Evolutionary conservation across 768 basidiomycete genomes (phyloP), one percentile per base, ranked within the genome.

Genomic region (Suillus bovinus): DNA sequence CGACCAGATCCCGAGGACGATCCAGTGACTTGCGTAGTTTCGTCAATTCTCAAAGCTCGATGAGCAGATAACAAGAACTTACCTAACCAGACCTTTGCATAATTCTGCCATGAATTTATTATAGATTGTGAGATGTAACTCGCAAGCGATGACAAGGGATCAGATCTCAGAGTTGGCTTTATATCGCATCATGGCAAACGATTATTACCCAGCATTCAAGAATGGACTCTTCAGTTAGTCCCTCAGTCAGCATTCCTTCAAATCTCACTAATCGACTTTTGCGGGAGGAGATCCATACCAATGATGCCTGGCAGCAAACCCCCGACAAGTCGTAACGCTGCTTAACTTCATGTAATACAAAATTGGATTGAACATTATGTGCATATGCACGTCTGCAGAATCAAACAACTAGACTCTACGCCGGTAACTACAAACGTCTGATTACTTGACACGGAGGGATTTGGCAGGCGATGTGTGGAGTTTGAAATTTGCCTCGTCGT

Each of bases 1-100:
- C 70, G 72, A 2, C 79, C 79, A 53, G 79, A 72, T 33, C 78
- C 77, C 4, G 75, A 67, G 4, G 73, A 76, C 1, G 76, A 61
- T 22, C 78, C 78, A 27, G 76, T 78, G 39, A 78, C 80, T 77
- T 22, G 41, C 13, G 24, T 39, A 11, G n/a, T 33, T 16, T 16
- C 38, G 38, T 63, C 17, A 49, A 46, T 34, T 38, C 46, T 29
- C 14, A 5, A 34, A 4, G 5, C 7, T 17, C 24, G 17, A 29
- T 31, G n/a, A 36, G n/a, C 5, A 38, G 20, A 29, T 16, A 9
- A 13, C 5, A 20, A n/a, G 5, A 31, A 33, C 66, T 56, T 31
- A 68, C 66, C 62, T 63, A 68, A 42, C 68, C 68, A 69, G 27
- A 69, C 53, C 46, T 61, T 63, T 29, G 63, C n/a, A n/a, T n/a